phyloP scores from a whole-genome alignment of 2,329 filamentous ascomycete species.

The Cladosporium austrohemisphaericum region DNA sequence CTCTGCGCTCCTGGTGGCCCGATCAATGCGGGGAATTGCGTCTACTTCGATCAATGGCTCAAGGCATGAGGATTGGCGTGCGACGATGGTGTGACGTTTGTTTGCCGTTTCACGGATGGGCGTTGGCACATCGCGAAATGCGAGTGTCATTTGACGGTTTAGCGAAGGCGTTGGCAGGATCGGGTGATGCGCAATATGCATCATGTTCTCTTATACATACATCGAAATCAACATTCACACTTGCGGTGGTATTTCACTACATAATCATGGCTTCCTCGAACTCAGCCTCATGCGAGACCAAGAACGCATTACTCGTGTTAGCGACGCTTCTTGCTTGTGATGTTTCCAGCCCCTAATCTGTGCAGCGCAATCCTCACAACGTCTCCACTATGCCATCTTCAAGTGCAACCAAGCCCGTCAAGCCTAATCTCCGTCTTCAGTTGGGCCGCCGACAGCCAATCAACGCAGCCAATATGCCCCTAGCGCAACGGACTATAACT shows the following conservation, averaged over 20 bases:
- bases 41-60: constrained; percentile 88
- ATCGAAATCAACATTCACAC: too few relatives aligned
- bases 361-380: too few relatives aligned
- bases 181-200: constrained; percentile 10
- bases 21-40: constrained; percentile 83
- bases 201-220: too few relatives aligned
- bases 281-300: too few relatives aligned
- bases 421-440: constrained; percentile 13
- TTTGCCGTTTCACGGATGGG: background rate
- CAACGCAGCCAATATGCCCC: background rate
- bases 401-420: constrained; percentile 10
- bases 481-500: constrained; percentile 8
- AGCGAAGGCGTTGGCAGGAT: constrained; percentile 18
- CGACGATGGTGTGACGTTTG: constrained; percentile 5
- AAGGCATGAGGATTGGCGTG: constrained; percentile 26
- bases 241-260: too few relatives aligned
- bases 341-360: background rate
- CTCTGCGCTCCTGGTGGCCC: constrained; percentile 87
- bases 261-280: too few relatives aligned
- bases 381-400: constrained; percentile 3
- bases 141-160: constrained; percentile 12
- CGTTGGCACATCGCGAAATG: background rate
- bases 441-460: constrained; percentile 2
- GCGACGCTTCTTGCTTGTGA: background rate
- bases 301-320: too few relatives aligned